A percentile compares a stretch with the other conserved stretches of the same genome.
Evolutionary conservation across 306 rosid genomes (phyloP).

Genomic region (Medicago arabica): DNA sequence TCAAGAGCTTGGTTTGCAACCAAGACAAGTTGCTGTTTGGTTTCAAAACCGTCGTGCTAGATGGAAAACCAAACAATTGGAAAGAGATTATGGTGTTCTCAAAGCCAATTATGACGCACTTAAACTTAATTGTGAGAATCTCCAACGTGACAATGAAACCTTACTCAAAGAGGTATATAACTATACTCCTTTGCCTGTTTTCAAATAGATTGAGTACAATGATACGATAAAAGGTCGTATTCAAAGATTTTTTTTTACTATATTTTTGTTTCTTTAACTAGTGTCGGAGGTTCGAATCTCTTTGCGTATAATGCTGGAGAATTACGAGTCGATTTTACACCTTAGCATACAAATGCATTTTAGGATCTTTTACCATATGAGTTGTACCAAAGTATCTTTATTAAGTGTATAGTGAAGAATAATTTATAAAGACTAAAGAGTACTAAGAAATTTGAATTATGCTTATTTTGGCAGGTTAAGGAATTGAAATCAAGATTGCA

Average conservation of each 20-base stretch:
- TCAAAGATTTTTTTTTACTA: no score
- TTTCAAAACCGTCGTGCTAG: slow-evolving; percentile 99
- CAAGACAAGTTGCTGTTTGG: slow-evolving; percentile 97
- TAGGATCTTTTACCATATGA: no score
- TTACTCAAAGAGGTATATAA: slow-evolving; percentile 69
- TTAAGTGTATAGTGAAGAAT: no score
- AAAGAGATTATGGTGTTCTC: slow-evolving; percentile 84
- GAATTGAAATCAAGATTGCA: slow-evolving; percentile 72
- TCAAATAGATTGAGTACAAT: no score
- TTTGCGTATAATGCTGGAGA: no score
- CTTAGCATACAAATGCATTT: no score
- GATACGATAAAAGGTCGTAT: no score
- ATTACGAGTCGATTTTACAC: no score
- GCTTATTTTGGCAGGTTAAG: slow-evolving; percentile 57
- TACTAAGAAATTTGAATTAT: not conserved
- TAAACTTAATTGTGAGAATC: slow-evolving; percentile 57
- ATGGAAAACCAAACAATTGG: slow-evolving; percentile 95
- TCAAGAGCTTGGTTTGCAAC: slow-evolving; percentile 89
- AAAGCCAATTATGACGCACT: slow-evolving; percentile 72
- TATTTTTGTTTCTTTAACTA: no score
- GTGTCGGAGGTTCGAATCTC: no score
- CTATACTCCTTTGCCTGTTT: no score
- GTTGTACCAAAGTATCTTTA: no score
- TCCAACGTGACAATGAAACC: slow-evolving; percentile 73
- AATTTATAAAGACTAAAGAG: not conserved